Evolutionary conservation across 1,284 basidiomycete genomes (phyloP).

Genomic region (Ganoderma meredithae): DNA sequence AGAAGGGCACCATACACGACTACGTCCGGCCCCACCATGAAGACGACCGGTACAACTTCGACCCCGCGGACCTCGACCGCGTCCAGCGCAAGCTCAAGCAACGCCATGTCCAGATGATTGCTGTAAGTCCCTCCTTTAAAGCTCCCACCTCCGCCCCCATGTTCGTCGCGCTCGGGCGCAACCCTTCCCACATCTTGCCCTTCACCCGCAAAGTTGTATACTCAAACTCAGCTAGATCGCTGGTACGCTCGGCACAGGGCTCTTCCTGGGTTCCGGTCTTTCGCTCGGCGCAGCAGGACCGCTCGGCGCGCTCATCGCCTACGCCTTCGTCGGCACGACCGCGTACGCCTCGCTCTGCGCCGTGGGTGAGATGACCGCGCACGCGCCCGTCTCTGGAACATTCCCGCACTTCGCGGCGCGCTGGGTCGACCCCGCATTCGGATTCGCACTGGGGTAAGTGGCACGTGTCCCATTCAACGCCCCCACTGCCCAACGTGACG

Average conservation of each 20-base stretch:
- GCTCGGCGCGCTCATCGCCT: constrained; percentile 67
- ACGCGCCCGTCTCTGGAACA: constrained; percentile 77
- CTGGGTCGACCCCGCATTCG: constrained; percentile 80
- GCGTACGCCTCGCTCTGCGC: constrained; percentile 72
- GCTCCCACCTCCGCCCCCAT: not conserved
- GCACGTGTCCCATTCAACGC: constrained; percentile 6
- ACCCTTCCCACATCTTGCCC: not conserved
- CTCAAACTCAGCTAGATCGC: constrained; percentile 56
- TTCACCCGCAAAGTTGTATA: not conserved
- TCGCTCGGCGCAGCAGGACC: constrained; percentile 64
- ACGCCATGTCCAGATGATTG: constrained; percentile 76
- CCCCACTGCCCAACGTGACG: not conserved
- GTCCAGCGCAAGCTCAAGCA: constrained; percentile 72
- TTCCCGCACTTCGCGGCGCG: constrained; percentile 76
- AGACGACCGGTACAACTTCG: constrained; percentile 47
- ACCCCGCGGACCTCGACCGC: constrained; percentile 64
- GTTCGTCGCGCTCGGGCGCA: not conserved
- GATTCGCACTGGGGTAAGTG: constrained; percentile 60
- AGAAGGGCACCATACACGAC: constrained; percentile 43
- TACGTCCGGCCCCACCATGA: constrained; percentile 37
- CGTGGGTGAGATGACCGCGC: constrained; percentile 75
- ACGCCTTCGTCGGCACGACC: constrained; percentile 65
- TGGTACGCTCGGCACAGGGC: constrained; percentile 79
- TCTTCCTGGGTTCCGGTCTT: constrained; percentile 83
- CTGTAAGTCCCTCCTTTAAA: constrained; percentile 34